These are phyloP conservation scores for Liquidambar formosana DNA, from an alignment of 164 flowering plant genomes.

Conservation along the genomic window DNA sequence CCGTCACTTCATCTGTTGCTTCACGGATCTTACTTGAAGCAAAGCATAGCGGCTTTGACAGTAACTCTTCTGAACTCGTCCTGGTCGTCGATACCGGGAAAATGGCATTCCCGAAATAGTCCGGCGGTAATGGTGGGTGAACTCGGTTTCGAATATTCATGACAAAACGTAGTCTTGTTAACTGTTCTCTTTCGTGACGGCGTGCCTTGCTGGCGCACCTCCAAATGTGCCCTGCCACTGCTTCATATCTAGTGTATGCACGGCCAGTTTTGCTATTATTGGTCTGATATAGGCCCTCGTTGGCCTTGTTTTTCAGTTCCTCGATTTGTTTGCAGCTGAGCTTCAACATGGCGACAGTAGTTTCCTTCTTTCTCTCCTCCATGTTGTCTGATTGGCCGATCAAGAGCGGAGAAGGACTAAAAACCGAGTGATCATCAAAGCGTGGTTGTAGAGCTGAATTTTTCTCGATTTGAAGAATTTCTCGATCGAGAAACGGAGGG, in stretches of 20 bases:
- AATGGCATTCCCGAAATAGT: constrained; percentile 34
- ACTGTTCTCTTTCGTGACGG: constrained; percentile 9
- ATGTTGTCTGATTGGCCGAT: constrained; percentile 7
- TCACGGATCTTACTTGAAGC: constrained; percentile 25
- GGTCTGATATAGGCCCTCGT: not conserved
- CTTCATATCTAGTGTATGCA: constrained; percentile 21
- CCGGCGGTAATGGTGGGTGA: constrained; percentile 24
- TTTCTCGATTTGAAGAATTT: not conserved
- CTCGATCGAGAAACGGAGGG: constrained; percentile 18
- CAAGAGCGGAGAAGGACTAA: constrained; percentile 13
- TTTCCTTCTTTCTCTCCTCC: constrained; percentile 17
- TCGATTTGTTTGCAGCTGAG: constrained; percentile 16
- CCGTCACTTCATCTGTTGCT: constrained; percentile 8
- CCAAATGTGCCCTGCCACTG: constrained; percentile 39
- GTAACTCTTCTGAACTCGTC: constrained; percentile 20
- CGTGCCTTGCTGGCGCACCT: constrained; percentile 39
- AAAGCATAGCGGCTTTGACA: constrained; percentile 18
- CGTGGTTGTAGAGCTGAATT: too few species aligned
- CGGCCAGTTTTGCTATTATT: not conserved
- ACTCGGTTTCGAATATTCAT: constrained; percentile 26
- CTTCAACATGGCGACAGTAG: not conserved
- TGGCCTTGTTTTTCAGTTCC: constrained; percentile 14
- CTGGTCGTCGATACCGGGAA: constrained; percentile 1
- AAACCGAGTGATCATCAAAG: constrained; percentile 9
- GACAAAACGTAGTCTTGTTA: constrained; percentile 12